A percentile compares a stretch with the other conserved stretches of the same genome.
Conservation (phyloP, 106 monocot genomes). For the Iris macrosiphon region DNA sequence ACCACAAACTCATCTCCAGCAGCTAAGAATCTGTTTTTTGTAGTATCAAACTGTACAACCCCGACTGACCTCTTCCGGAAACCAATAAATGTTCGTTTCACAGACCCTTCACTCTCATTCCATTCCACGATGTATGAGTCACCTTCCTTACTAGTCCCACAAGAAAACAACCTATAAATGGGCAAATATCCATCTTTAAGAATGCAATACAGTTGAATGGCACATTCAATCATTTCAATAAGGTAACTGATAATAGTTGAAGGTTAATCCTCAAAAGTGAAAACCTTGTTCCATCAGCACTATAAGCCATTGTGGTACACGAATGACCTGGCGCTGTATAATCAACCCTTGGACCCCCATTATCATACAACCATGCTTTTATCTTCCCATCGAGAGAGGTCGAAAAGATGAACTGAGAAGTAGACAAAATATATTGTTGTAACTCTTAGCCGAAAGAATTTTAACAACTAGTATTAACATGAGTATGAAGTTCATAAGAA, state of each 20-base stretch:
- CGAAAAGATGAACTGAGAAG: conserved; percentile 66
- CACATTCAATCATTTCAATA: not conserved
- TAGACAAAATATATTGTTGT: not conserved
- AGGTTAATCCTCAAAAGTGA: not conserved
- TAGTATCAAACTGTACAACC: conserved; percentile 54
- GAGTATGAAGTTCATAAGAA: not conserved
- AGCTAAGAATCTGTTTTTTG: conserved; percentile 48
- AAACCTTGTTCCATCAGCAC: conserved; percentile 73
- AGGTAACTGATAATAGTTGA: not conserved
- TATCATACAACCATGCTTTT: conserved; percentile 66
- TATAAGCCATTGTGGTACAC: conserved; percentile 85
- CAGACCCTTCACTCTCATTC: conserved; percentile 49
- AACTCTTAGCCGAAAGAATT: not conserved
- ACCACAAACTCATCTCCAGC: conserved; percentile 58
- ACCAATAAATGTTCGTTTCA: conserved; percentile 40
- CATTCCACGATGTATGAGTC: conserved; percentile 51
- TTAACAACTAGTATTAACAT: not conserved
- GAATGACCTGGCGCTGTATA: conserved; percentile 75
- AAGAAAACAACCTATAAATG: conserved; percentile 45
- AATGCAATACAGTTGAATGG: not conserved
- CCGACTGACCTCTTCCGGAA: conserved; percentile 32
- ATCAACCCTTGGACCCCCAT: conserved; percentile 63
- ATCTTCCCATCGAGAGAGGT: conserved; percentile 64
- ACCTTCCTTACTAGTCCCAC: conserved; percentile 53
- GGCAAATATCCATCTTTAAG: no score